Conservation (phyloP, 345 rosid genomes). For the Trapa bicornis region DNA sequence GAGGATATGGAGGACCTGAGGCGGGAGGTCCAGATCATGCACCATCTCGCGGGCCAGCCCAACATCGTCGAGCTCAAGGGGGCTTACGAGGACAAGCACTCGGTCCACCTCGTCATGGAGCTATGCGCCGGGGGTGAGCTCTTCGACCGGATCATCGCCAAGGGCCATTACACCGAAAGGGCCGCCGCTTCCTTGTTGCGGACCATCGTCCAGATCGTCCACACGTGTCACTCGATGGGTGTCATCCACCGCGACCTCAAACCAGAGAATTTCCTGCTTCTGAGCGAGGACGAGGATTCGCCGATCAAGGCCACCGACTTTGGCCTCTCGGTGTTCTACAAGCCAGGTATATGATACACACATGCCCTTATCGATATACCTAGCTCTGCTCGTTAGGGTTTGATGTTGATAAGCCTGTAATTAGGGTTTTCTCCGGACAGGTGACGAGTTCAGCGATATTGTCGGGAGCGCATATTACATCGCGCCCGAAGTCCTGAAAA, state of each 20-base stretch:
- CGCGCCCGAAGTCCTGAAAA: slow-evolving; percentile 67
- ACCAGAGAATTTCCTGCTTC: slow-evolving; percentile 61
- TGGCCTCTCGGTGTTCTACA: slow-evolving; percentile 55
- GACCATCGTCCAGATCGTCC: slow-evolving; percentile 51
- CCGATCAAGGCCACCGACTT: slow-evolving; percentile 70
- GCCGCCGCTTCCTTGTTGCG: slow-evolving; percentile 51
- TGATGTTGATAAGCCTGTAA: no score
- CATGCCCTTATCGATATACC: no score
- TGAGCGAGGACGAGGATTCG: slow-evolving; percentile 45
- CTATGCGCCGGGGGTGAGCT: slow-evolving; percentile 68
- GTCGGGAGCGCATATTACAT: slow-evolving; percentile 80
- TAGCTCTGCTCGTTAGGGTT: no score
- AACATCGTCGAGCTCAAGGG: slow-evolving; percentile 64
- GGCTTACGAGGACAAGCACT: slow-evolving; percentile 56
- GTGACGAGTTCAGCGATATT: slow-evolving; percentile 50
- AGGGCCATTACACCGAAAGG: slow-evolving; percentile 58
- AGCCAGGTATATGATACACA: slow-evolving; percentile 30
- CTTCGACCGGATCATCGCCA: slow-evolving; percentile 51
- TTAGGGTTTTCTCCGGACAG: slow-evolving; percentile 16
- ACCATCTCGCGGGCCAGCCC: slow-evolving; percentile 53
- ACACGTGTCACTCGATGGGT: slow-evolving; percentile 60
- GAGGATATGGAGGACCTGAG: slow-evolving; percentile 57
- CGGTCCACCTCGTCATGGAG: slow-evolving; percentile 74
- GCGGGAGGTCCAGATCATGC: slow-evolving; percentile 68
- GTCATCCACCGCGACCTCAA: slow-evolving; percentile 65